Evolutionary conservation across 768 basidiomycete species (phyloP), one percentile per base, ranked within the genome.

Genomic region (Sutorius australiensis): DNA sequence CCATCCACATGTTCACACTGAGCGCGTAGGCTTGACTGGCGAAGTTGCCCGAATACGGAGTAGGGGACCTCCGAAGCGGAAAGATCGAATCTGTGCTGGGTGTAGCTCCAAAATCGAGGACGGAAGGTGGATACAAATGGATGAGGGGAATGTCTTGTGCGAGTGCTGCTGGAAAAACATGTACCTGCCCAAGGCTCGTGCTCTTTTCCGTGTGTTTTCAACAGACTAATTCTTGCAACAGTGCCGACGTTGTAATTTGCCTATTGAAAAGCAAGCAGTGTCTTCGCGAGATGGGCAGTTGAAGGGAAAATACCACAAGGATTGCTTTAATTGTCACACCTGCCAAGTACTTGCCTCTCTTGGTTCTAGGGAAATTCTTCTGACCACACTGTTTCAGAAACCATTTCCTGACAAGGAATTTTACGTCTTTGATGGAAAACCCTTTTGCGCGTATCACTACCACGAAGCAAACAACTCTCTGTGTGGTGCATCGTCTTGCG

Each of bases 161-260:
- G 95, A 94, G 65, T 72, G 71, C 61, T 95, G 94, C 68, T 97
- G 94, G 94, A 97, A 95, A 77, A 84, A 89, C 63, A 88, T 95
- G 86, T 97, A 95, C 74, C 71, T 97, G 56, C 94, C 94, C 55
- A 93, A 92, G 76, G 91, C 89, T 57, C 38, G 81, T 45, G 42
- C 43, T 46, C 14, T 41, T 24, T 19, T 3, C 27, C 12, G 17
- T n/a, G 42, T 47, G 36, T 42, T 34, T 47, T 27, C 41, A 17
- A 27, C 50, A 34, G 30, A 32, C 39, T 56, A 34, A 55, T 47
- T 34, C 30, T 17, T 28, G 30, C 30, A 50, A 51, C 59, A 92
- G 89, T 97, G 94, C 65, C 89, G 93, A 32, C 80, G 93, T 41
- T 98, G 94, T 68, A 82, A 81, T 62, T 65, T 85, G 19, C 86